Base-by-base conservation (phyloP, 2,329 filamentous ascomycete genomes). In the Tolypocladium capitatum region DNA sequence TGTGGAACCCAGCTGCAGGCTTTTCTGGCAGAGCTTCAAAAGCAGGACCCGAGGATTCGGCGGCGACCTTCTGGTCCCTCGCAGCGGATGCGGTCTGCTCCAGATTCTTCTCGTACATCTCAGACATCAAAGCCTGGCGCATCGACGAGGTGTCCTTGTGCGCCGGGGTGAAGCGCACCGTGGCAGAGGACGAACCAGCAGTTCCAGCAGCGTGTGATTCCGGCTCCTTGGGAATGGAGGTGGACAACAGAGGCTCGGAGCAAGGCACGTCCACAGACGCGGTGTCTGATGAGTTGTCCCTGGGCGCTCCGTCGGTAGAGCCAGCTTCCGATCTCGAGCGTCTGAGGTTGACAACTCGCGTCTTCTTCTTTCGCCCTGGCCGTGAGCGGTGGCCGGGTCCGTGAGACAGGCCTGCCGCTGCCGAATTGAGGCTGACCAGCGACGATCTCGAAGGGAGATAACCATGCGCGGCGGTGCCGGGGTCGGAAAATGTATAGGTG, bases 341-440 rank as follows among this genome's bases (percentile, higher is more conserved):
- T n/a, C 87, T 76, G 14, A 94, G 71, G 58, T 94, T 88, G 51
- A 94, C 85, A 14, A 94, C 82, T 20, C 87, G 75, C 49, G 80
- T 87, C 75, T 91, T 94, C 72, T 86, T 86, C 68, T 86, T 91
- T 47, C 85, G 78, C 32, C 78, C 74, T 21, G 74, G 72, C 51
- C 80, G 75, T 4, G 80, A 69, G 53, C 84, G 78, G 43, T 77
- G 71, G 46, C 74, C 74, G 4, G 77, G 71, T 20, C 81, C 81
- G 9, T 87, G 70, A 14, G 76, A 75, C n/a, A 85, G 65, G 1
- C 81, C 80, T 5, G 75, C 75, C 1, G 75, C 72, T 34, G 76
- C 73, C 0, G 84, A 82, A 51, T 75, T 72, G 50, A 81, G 63
- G 60, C 74, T 84, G 2, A 75, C 68, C 24, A 87, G 62, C 1